Evolutionary conservation across 192 early-diverging fungal genomes (phyloP).

Genomic region (Entophlyctis luteolus): DNA sequence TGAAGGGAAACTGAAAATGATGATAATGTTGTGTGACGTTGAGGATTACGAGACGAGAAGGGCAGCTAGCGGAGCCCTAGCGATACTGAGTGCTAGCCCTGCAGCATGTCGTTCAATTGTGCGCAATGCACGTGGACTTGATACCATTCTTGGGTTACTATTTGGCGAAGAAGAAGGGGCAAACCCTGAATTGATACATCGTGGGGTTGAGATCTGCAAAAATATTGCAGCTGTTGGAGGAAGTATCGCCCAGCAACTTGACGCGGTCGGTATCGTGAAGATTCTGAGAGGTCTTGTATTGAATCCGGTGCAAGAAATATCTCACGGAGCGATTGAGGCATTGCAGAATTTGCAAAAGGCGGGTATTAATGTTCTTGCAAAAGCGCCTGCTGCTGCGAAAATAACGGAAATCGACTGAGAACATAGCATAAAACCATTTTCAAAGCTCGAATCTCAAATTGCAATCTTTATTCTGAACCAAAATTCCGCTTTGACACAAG

Average conservation of each 20-base stretch:
- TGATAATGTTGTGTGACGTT: constrained; percentile 81
- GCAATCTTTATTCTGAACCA: too few species aligned
- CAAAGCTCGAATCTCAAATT: too few species aligned
- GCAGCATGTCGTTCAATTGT: constrained; percentile 57
- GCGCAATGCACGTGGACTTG: constrained; percentile 49
- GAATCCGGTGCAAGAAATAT: constrained; percentile 46
- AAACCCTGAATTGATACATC: constrained; percentile 62
- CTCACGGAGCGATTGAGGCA: constrained; percentile 53
- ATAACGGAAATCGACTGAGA: too few species aligned
- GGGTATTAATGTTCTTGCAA: constrained; percentile 3
- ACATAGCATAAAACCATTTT: too few species aligned
- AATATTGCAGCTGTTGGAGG: constrained; percentile 54
- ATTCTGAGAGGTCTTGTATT: constrained; percentile 48
- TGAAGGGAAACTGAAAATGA: constrained; percentile 58
- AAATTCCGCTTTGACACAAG: too few species aligned
- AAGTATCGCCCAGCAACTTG: constrained; percentile 45
- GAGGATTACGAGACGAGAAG: constrained; percentile 79
- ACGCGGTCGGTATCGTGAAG: constrained; percentile 41
- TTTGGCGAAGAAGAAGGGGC: constrained; percentile 39
- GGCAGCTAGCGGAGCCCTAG: constrained; percentile 82
- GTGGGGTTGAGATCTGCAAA: constrained; percentile 69
- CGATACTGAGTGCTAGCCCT: constrained; percentile 63
- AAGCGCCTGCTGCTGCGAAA: not conserved
- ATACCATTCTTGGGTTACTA: constrained; percentile 49
- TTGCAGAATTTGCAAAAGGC: constrained; percentile 25